phyloP scores from a whole-genome alignment of 768 basidiomycete genomes.

The Suillus brevipes region DNA sequence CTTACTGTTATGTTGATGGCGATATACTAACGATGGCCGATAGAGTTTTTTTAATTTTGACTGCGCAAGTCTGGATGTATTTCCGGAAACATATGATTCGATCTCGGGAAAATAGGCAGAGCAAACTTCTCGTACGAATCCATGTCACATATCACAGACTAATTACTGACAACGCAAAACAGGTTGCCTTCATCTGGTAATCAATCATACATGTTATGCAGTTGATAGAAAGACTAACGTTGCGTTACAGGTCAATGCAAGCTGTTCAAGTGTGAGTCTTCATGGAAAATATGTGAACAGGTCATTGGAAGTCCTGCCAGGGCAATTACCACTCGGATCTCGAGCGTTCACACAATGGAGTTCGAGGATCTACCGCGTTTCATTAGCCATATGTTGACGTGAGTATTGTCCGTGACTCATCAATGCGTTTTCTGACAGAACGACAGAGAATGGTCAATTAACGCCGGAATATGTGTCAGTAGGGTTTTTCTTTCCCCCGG shows the following conservation, averaged over 20 bases:
- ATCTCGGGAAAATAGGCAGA: not conserved
- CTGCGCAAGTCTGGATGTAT: slow-evolving; percentile 1
- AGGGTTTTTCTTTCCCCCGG: not conserved
- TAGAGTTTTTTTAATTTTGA: slow-evolving; percentile 2
- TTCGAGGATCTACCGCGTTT: not conserved
- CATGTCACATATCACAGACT: too few species aligned
- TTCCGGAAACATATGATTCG: not conserved
- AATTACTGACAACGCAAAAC: not conserved
- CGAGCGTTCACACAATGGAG: not conserved
- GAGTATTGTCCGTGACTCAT: not conserved
- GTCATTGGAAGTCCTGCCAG: not conserved
- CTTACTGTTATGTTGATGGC: not conserved
- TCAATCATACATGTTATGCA: not conserved
- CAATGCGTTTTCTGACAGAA: not conserved
- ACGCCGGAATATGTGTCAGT: not conserved
- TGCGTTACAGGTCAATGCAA: not conserved
- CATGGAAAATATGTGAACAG: not conserved
- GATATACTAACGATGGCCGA: not conserved
- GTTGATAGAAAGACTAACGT: not conserved
- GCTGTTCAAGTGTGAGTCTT: not conserved
- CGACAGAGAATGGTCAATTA: not conserved
- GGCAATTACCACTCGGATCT: not conserved
- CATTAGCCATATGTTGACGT: not conserved
- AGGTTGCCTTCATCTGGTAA: slow-evolving; percentile 2
- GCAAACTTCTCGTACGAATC: not conserved